These are phyloP conservation scores for Trametes cubensis DNA, from an alignment of 768 basidiomycete genomes.

Conservation along the genomic window DNA sequence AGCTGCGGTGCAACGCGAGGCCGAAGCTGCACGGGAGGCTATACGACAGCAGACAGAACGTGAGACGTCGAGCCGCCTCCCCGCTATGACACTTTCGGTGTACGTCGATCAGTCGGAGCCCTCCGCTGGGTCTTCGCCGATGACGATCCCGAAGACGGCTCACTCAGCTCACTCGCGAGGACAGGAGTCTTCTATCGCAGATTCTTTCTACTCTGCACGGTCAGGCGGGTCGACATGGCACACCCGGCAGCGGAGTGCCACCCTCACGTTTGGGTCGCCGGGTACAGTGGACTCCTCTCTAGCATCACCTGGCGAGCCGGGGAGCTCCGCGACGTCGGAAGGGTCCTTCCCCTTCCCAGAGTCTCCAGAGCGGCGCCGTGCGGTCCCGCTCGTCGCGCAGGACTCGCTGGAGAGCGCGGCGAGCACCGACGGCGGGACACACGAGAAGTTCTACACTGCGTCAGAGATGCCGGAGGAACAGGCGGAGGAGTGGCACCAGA, in stretches of 20 bases:
- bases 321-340: slow-evolving; percentile 10
- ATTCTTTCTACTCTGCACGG: slow-evolving; percentile 70
- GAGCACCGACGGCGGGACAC: slow-evolving; percentile 29
- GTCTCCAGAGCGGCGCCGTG: slow-evolving; percentile 14
- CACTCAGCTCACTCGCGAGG: slow-evolving; percentile 30
- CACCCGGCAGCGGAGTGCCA: slow-evolving; percentile 13
- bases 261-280: slow-evolving; percentile 10
- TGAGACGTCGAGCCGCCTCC: neutral
- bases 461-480: slow-evolving; percentile 59
- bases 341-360: slow-evolving; percentile 21
- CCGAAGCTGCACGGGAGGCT: slow-evolving; percentile 1
- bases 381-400: slow-evolving; percentile 24
- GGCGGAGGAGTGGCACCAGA: slow-evolving; percentile 90
- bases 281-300: slow-evolving; percentile 23
- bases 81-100: slow-evolving; percentile 27
- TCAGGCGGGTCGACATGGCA: slow-evolving; percentile 37
- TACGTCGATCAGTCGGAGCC: slow-evolving; percentile 27
- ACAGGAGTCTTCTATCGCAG: slow-evolving; percentile 53
- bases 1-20: slow-evolving; percentile 4
- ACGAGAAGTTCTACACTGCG: slow-evolving; percentile 51
- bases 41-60: neutral
- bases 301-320: slow-evolving; percentile 11
- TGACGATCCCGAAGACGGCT: slow-evolving; percentile 14
- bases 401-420: slow-evolving; percentile 27
- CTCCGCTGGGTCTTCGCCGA: slow-evolving; percentile 16